Conservation (phyloP, 73 alveolate species). For the Uronychia setigera region DNA sequence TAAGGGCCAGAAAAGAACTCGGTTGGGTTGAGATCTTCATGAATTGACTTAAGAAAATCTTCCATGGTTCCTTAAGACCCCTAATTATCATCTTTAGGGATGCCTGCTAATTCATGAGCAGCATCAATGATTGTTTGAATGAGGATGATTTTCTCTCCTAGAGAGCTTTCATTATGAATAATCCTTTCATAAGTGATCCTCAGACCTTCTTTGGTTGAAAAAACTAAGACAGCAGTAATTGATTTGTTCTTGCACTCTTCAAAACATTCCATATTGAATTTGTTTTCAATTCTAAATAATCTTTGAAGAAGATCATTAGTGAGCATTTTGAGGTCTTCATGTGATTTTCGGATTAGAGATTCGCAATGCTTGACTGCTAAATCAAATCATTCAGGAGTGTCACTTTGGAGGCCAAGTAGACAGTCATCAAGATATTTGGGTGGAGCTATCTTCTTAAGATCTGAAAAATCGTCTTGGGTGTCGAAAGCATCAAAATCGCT, state of each 20-base stretch:
- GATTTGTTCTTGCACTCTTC: not conserved
- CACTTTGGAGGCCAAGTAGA: not conserved
- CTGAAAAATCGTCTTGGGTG: not conserved
- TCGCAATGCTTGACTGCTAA: not conserved
- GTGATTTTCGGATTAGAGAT: not conserved
- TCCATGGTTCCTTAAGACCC: not conserved
- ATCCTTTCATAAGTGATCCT: not conserved
- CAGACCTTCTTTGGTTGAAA: not conserved
- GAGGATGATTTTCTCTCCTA: not conserved
- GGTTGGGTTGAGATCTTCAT: not conserved
- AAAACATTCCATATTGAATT: not conserved
- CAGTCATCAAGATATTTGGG: not conserved
- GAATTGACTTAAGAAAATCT: not conserved
- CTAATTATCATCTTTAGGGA: not conserved
- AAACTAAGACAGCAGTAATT: not conserved
- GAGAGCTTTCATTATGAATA: not conserved
- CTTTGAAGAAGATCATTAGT: not conserved
- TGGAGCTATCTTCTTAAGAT: not conserved
- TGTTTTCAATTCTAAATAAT: not conserved
- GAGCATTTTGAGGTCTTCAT: not conserved
- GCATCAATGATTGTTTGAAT: not conserved
- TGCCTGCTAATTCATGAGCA: not conserved
- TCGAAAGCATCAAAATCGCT: not conserved
- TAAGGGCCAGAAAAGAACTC: not conserved
- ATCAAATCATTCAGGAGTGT: not conserved